A percentile compares a stretch with the other conserved stretches of the same genome.
These are phyloP conservation scores for Cladosporium colombiae DNA, from an alignment of 2,329 filamentous ascomycete genomes.

Conservation along the genomic window DNA sequence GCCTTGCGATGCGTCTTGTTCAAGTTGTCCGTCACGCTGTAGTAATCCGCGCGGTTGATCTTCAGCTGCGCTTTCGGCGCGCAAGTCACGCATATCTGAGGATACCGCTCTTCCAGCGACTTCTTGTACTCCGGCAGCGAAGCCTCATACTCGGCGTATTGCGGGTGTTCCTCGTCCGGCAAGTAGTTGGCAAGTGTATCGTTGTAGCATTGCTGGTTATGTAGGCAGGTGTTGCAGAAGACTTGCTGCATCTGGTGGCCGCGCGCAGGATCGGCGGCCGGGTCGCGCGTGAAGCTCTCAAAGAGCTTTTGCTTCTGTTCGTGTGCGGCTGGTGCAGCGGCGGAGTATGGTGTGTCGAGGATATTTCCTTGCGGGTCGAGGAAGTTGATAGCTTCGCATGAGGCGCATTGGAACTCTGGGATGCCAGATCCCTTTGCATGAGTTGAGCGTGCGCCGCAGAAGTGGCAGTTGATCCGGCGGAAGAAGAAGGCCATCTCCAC, in stretches of 20 bases:
- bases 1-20: constrained; percentile 54
- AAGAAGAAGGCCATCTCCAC: constrained; percentile 25
- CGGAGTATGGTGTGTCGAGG: constrained; percentile 74
- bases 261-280: constrained; percentile 1
- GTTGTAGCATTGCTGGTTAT: constrained; percentile 83
- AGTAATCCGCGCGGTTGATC: constrained; percentile 37
- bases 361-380: constrained; percentile 90
- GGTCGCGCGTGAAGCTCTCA: constrained; percentile 28
- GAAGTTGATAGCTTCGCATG: constrained; percentile 86
- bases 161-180: constrained; percentile 63
- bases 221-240: constrained; percentile 77
- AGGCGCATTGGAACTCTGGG: constrained; percentile 69
- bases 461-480: constrained; percentile 64
- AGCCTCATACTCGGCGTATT: constrained; percentile 68
- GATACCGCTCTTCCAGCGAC: constrained; percentile 78
- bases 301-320: constrained; percentile 28
- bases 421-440: constrained; percentile 59
- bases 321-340: constrained; percentile 28
- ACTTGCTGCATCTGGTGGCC: constrained; percentile 37
- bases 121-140: constrained; percentile 69
- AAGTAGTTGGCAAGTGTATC: constrained; percentile 79
- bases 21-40: constrained; percentile 31
- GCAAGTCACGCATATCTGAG: constrained; percentile 82
- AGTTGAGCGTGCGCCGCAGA: constrained; percentile 71
- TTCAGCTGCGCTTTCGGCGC: constrained; percentile 66